Percentiles rank a stretch among this genome's conserved stretches.
These are phyloP conservation scores for Pichia sp. DNA, from an alignment of 1,139 yeast genomes.

Conservation along the genomic window DNA sequence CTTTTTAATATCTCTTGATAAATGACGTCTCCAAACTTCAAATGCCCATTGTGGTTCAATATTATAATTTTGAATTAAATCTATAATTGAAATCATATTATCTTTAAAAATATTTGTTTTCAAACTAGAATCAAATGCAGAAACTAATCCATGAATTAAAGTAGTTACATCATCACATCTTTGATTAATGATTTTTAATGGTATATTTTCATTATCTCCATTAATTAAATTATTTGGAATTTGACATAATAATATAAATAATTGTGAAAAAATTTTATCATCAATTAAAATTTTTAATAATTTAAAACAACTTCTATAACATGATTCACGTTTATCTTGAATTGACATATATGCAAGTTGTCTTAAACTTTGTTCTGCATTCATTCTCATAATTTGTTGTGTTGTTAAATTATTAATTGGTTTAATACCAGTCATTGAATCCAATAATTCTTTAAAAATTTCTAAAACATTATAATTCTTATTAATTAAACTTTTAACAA, in stretches of 20 bases:
- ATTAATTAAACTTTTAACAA: conserved; percentile 59
- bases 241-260: conserved; percentile 58
- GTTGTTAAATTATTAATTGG: conserved; percentile 58
- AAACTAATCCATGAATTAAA: conserved; percentile 58
- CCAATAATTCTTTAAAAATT: conserved; percentile 62
- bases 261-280: conserved; percentile 49
- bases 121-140: conserved; percentile 51
- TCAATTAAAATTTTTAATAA: conserved; percentile 45
- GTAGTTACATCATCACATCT: conserved; percentile 67
- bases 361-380: conserved; percentile 57
- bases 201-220: conserved; percentile 36
- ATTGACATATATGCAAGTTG: conserved; percentile 55
- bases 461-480: conserved; percentile 61
- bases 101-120: conserved; percentile 33
- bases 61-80: conserved; percentile 43
- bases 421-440: conserved; percentile 80
- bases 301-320: conserved; percentile 45
- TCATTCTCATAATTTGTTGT: conserved; percentile 60
- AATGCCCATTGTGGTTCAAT: conserved; percentile 67
- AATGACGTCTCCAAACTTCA: conserved; percentile 65
- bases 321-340: conserved; percentile 51
- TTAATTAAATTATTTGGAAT: conserved; percentile 41
- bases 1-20: conserved; percentile 25
- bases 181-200: conserved; percentile 67
- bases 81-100: conserved; percentile 40